Evolutionary conservation across 2,329 filamentous ascomycete species (phyloP).

Genomic region (Coniochaeta ligniaria): DNA sequence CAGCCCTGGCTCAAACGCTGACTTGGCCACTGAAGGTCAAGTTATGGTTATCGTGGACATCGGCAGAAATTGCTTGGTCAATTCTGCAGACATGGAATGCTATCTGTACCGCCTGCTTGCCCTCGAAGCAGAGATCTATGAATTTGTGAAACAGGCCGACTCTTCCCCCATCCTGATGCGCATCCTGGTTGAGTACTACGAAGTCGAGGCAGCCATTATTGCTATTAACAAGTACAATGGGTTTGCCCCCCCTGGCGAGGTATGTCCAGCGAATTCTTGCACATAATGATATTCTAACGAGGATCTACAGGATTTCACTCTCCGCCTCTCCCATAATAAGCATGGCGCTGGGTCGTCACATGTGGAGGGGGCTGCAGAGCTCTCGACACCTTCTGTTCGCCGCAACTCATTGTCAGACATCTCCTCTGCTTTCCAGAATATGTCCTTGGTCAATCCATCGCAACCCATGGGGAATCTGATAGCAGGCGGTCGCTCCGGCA

Average conservation of each 20-base stretch:
- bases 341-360: not conserved
- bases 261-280: constrained; percentile 14
- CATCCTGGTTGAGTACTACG: constrained; percentile 46
- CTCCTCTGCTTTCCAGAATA: not conserved
- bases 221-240: constrained; percentile 34
- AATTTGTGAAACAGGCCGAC: constrained; percentile 35
- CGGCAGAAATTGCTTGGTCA: constrained; percentile 5
- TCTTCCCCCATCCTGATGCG: constrained; percentile 23
- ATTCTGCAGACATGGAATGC: constrained; percentile 15
- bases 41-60: constrained; percentile 41
- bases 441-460: not conserved
- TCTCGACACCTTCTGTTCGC: not conserved
- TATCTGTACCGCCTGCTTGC: constrained; percentile 32
- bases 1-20: constrained; percentile 16
- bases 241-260: constrained; percentile 20
- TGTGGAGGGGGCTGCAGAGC: not conserved
- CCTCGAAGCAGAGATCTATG: constrained; percentile 43
- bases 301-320: constrained; percentile 4
- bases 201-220: constrained; percentile 33
- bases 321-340: constrained; percentile 2
- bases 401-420: not conserved
- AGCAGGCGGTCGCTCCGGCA: not conserved
- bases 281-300: not conserved
- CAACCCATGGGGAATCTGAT: not conserved
- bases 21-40: constrained; percentile 47